phyloP scores from a whole-genome alignment of 192 early-diverging fungal species.

The Diversispora eburnea region DNA sequence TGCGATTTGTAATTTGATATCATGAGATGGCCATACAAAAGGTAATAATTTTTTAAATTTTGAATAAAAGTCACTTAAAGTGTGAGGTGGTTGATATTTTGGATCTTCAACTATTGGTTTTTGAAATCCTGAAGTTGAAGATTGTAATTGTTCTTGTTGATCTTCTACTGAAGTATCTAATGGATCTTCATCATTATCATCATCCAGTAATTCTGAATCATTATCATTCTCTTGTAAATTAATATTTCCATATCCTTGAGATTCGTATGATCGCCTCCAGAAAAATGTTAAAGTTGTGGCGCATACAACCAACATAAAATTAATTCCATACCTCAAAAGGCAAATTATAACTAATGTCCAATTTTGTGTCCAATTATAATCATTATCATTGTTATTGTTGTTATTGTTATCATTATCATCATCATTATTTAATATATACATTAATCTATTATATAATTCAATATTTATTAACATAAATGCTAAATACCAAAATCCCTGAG shows the following conservation, averaged over 20 bases:
- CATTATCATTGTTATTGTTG: not conserved
- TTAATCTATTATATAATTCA: constrained; percentile 20
- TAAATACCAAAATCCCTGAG: constrained; percentile 29
- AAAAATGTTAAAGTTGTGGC: not conserved
- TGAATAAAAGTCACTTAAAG: constrained; percentile 3
- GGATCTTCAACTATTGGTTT: constrained; percentile 24
- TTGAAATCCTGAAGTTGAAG: not conserved
- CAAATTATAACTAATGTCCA: constrained; percentile 11
- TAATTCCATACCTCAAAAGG: constrained; percentile 9
- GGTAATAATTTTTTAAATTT: constrained; percentile 45
- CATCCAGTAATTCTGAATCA: not conserved
- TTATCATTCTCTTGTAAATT: not conserved
- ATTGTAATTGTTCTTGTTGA: not conserved
- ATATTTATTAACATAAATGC: not conserved
- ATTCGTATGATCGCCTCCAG: constrained; percentile 8
- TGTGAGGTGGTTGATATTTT: constrained; percentile 17
- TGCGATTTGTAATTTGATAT: constrained; percentile 54
- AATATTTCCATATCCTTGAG: not conserved
- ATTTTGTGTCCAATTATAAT: not conserved
- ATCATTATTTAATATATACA: not conserved
- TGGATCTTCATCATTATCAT: not conserved
- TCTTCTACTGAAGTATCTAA: not conserved
- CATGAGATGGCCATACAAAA: constrained; percentile 75
- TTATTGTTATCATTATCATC: constrained; percentile 3
- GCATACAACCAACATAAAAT: constrained; percentile 18